Evolutionary conservation across 176 grass and related monocot species (phyloP), one percentile per base, ranked within the genome.

Genomic region (Cenchrus americanus): DNA sequence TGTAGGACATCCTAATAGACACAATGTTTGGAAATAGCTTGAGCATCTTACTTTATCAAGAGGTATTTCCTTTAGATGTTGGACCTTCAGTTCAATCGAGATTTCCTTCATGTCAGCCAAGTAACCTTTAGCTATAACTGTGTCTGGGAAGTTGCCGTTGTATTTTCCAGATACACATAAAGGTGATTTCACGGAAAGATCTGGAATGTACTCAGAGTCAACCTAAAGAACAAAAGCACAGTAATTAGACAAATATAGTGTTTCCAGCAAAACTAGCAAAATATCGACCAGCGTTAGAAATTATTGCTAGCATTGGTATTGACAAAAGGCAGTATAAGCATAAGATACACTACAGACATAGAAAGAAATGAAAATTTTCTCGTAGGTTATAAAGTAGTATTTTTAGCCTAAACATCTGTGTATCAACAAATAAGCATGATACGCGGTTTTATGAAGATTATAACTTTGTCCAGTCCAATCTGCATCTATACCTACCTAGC

Each of bases 161-260:
- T 87, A 96, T 91, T 90, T 95, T 61, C 96, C 96, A 87, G 92
- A 96, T 70, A 99, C 54, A 78, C 91, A 94, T 41, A 90, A 87
- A 71, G 94, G 89, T 37, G 41, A 89, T 62, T 86, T 72, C 49
- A 69, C 76, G 80, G 96, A 99, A 75, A 99, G 79, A 64, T 99
- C 96, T 59, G 93, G 91, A 83, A 99, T 85, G 69, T 89, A 81
- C 14, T 88, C 78, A 86, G 87, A 89, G 70, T 96, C 89, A 32
- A 96, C 58, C 96, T 96, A 86, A 83, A 85, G 40, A 73, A 32
- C 49, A 85, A 46, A 49, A 26, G 14, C 66, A 53, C 41, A 21
- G 3, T 63, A 62, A 71, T 42, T 86, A 71, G 69, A 60, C 49
- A 50, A 81, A 49, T 11, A 76, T 49, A 18, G 23, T 34, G 42